phyloP scores from a whole-genome alignment of 225 moss, liverwort and hornwort genomes.

The Thuidium tamariscinum region DNA sequence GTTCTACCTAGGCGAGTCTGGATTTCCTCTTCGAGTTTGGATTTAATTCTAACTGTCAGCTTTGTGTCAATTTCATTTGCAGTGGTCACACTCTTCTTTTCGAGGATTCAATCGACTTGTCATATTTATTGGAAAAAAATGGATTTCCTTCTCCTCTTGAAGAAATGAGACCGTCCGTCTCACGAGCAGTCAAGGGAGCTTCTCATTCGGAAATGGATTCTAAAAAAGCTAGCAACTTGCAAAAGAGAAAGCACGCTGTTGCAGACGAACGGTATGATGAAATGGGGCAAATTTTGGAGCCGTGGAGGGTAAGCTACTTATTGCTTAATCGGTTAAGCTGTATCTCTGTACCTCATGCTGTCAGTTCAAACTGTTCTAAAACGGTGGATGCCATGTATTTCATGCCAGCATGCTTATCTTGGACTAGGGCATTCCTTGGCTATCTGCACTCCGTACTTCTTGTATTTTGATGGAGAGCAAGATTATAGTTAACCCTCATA shows the following conservation, averaged over 20 bases:
- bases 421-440: background rate
- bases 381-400: background rate
- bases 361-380: background rate
- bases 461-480: background rate
- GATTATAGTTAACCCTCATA: background rate
- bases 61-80: background rate
- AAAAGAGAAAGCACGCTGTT: slow-evolving; percentile 35
- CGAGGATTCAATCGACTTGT: slow-evolving; percentile 56
- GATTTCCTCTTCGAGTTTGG: background rate
- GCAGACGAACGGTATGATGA: slow-evolving; percentile 78
- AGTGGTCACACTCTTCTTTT: slow-evolving; percentile 81
- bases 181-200: background rate
- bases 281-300: slow-evolving; percentile 69
- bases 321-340: background rate
- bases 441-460: background rate
- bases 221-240: background rate
- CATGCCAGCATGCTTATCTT: background rate
- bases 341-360: background rate
- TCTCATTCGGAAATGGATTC: background rate
- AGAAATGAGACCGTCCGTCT: background rate
- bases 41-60: background rate
- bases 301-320: slow-evolving; percentile 58
- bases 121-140: slow-evolving; percentile 31
- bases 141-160: slow-evolving; percentile 45
- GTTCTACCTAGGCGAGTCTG: background rate